Evolutionary conservation across 768 basidiomycete species (phyloP).

Genomic region (Rhizopogon rudus): DNA sequence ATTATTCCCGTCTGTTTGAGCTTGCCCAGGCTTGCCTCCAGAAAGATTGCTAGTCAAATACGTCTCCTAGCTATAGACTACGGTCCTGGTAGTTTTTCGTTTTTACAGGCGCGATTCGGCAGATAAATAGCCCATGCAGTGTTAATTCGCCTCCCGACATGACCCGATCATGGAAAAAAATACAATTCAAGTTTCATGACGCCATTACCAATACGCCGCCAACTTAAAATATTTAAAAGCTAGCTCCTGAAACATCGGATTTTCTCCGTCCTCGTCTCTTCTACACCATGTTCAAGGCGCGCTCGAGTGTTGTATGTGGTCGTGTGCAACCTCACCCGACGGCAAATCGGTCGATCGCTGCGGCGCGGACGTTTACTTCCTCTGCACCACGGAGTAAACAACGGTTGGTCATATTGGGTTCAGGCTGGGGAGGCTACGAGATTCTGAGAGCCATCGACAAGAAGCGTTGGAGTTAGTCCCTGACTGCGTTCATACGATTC

Average conservation of each 20-base stretch:
- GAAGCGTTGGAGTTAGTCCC: constrained; percentile 58
- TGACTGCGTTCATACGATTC: background rate
- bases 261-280: background rate
- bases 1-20: too few species aligned
- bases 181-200: background rate
- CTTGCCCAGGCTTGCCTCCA: too few species aligned
- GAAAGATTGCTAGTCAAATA: background rate
- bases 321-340: background rate
- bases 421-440: constrained; percentile 78
- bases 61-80: background rate
- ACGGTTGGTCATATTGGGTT: constrained; percentile 63
- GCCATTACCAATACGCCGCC: background rate
- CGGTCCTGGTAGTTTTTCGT: background rate
- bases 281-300: constrained; percentile 13
- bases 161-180: background rate
- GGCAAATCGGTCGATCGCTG: background rate
- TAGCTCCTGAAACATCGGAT: background rate
- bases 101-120: background rate
- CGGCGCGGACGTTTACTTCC: constrained; percentile 33
- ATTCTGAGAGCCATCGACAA: constrained; percentile 64
- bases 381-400: constrained; percentile 30
- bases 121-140: too few species aligned
- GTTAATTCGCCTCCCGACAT: background rate
- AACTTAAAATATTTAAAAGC: background rate
- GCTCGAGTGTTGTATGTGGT: constrained; percentile 4